phyloP scores from a whole-genome alignment of 2,329 filamentous ascomycete genomes.

The Botrytis medusae region DNA sequence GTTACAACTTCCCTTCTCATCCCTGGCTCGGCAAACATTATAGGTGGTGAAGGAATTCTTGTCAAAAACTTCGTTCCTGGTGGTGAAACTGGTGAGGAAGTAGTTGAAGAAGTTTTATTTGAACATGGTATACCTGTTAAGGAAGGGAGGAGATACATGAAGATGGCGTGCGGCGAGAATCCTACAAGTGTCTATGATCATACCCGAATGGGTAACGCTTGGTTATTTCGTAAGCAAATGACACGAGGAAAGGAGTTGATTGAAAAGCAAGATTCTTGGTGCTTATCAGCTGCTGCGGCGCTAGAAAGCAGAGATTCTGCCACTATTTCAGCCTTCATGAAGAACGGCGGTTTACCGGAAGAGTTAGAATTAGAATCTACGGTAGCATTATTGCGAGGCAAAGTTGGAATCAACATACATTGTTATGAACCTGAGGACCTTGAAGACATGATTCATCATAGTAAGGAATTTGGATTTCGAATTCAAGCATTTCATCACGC shows the following conservation, averaged over 20 bases:
- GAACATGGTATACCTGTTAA: conserved; percentile 42
- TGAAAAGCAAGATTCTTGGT: conserved; percentile 43
- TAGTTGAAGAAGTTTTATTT: conserved; percentile 46
- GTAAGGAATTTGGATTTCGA: conserved; percentile 45
- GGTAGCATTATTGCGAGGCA: conserved; percentile 44
- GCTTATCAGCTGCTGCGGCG: conserved; percentile 33
- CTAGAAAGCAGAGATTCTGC: conserved; percentile 28
- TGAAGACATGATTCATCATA: conserved; percentile 46
- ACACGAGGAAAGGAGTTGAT: conserved; percentile 42
- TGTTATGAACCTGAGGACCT: conserved; percentile 48
- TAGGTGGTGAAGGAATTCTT: conserved; percentile 47
- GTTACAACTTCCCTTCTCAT: conserved; percentile 49
- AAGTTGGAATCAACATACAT: conserved; percentile 46
- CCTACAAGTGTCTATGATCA: conserved; percentile 43
- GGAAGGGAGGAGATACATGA: conserved; percentile 44
- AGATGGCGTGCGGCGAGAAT: conserved; percentile 50
- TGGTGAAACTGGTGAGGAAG: conserved; percentile 42
- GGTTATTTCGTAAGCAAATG: conserved; percentile 44
- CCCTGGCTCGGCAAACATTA: conserved; percentile 47
- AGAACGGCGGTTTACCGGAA: conserved; percentile 36
- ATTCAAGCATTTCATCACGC: conserved; percentile 47
- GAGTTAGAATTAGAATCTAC: conserved; percentile 45
- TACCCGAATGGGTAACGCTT: conserved; percentile 45
- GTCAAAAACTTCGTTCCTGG: conserved; percentile 45
- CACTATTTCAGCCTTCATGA: conserved; percentile 30